Evolutionary conservation across 306 rosid species (phyloP).

Genomic region (Cucumis melo): DNA sequence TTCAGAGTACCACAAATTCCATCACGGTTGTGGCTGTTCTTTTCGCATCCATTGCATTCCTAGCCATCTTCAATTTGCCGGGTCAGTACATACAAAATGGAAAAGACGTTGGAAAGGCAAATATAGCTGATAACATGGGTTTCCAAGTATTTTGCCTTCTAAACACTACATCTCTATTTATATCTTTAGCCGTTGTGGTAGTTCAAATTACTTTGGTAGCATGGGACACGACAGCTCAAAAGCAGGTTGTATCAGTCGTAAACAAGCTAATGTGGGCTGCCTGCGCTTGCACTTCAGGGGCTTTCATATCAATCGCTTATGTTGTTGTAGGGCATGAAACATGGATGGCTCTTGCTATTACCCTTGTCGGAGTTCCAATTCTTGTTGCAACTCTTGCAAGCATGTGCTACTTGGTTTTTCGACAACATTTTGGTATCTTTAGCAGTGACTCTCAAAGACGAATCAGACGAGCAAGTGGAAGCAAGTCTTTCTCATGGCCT

Average conservation of each 20-base stretch:
- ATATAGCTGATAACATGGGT: constrained; percentile 37
- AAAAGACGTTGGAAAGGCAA: constrained; percentile 42
- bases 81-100: constrained; percentile 42
- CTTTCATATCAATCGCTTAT: constrained; percentile 62
- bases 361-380: constrained; percentile 58
- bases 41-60: constrained; percentile 89
- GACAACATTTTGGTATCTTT: constrained; percentile 58
- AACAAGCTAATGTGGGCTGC: constrained; percentile 98
- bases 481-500: constrained; percentile 90
- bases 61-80: constrained; percentile 89
- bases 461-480: constrained; percentile 64
- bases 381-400: constrained; percentile 74
- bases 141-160: constrained; percentile 68
- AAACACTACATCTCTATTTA: constrained; percentile 78
- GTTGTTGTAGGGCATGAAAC: constrained; percentile 52
- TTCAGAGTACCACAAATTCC: constrained; percentile 74
- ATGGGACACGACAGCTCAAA: constrained; percentile 92
- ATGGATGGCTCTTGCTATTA: constrained; percentile 83
- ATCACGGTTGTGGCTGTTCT: constrained; percentile 85
- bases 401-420: constrained; percentile 82
- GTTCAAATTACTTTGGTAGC: constrained; percentile 98
- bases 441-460: constrained; percentile 68
- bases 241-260: constrained; percentile 82
- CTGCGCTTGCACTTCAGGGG: constrained; percentile 89
- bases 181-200: constrained; percentile 87